A percentile compares a stretch with the other conserved stretches of the same genome.
Evolutionary conservation across 2,329 filamentous ascomycete genomes (phyloP).

Genomic region (Claviceps spartinae): DNA sequence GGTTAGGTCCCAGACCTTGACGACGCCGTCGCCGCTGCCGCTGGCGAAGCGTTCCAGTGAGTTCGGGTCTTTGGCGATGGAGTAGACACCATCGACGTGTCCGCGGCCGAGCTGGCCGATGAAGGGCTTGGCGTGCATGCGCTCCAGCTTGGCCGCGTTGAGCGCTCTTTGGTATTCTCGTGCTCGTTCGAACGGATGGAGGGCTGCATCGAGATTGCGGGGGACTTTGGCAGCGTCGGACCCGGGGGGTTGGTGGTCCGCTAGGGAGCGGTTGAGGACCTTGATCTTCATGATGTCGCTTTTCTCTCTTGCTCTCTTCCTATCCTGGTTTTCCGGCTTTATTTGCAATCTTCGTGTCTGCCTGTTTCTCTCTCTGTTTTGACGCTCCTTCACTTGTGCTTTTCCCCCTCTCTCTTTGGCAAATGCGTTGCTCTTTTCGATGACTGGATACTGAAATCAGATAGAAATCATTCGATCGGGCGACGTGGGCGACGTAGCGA

Average conservation of each 20-base stretch:
- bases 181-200: conserved; percentile 84
- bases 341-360: neutral
- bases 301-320: neutral
- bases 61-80: conserved; percentile 66
- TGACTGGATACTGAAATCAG: no score
- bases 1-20: conserved; percentile 82
- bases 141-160: conserved; percentile 80
- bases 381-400: neutral
- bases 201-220: conserved; percentile 65
- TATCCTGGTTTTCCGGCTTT: neutral
- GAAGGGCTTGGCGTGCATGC: conserved; percentile 69
- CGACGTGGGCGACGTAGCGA: neutral
- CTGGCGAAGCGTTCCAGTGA: conserved; percentile 64
- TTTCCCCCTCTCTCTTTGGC: no score
- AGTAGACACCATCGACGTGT: conserved; percentile 79
- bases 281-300: conserved; percentile 40
- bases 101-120: conserved; percentile 76
- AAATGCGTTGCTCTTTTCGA: no score
- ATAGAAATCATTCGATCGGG: neutral
- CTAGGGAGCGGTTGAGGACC: conserved; percentile 51
- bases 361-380: neutral
- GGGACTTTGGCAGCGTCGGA: conserved; percentile 51
- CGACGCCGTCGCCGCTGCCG: conserved; percentile 78
- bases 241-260: conserved; percentile 52
- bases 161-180: conserved; percentile 51